phyloP scores from a whole-genome alignment of 2,329 filamentous ascomycete genomes.

The Talaromyces verruculosus region DNA sequence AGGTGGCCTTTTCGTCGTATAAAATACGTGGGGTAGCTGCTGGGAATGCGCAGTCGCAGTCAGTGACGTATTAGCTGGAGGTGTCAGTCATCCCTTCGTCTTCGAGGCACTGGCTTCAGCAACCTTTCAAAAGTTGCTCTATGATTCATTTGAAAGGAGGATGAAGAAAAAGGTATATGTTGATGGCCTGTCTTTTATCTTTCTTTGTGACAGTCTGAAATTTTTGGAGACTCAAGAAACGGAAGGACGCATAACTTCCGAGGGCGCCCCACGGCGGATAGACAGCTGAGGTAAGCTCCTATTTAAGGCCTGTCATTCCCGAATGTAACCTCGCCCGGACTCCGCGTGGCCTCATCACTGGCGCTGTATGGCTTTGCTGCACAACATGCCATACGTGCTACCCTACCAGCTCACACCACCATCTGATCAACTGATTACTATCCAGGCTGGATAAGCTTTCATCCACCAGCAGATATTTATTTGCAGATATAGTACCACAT shows the following conservation, averaged over 20 bases:
- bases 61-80: slow-evolving; percentile 13
- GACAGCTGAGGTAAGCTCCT: slow-evolving; percentile 2
- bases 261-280: neutral
- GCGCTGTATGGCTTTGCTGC: neutral
- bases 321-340: slow-evolving; percentile 3
- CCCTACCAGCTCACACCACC: neutral
- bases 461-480: neutral
- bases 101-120: neutral
- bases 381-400: neutral
- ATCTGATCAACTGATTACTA: neutral
- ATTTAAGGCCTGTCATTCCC: neutral
- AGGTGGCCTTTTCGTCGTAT: neutral
- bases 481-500: neutral
- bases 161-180: neutral
- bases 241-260: neutral
- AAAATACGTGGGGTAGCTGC: slow-evolving; percentile 18
- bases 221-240: neutral
- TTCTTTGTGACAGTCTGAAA: neutral
- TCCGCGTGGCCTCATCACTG: neutral
- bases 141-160: neutral
- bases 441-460: neutral
- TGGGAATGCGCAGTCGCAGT: neutral
- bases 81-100: neutral
- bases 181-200: neutral
- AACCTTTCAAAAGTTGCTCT: neutral